Evolutionary conservation across 148 eudicot species (phyloP).

Genomic region (Rhododendron vialii): DNA sequence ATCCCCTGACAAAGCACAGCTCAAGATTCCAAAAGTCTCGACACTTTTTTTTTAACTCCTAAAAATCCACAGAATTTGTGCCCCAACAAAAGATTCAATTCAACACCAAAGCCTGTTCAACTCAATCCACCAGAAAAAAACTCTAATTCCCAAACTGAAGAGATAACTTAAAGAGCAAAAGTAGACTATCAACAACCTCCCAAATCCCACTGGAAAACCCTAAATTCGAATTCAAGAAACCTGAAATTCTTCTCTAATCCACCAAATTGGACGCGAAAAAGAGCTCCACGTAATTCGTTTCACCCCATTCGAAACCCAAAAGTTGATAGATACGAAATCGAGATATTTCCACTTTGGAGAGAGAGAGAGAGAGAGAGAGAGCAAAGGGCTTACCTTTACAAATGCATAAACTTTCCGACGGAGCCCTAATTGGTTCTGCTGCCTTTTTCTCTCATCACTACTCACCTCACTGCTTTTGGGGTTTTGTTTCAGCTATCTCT

Average conservation of each 20-base stretch:
- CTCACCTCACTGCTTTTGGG: conserved; percentile 13
- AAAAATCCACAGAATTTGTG: conserved; percentile 2
- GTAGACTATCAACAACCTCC: neutral
- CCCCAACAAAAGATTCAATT: conserved; percentile 4
- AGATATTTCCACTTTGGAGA: neutral
- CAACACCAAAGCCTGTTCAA: neutral
- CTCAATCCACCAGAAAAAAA: conserved; percentile 7
- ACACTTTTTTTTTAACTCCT: neutral
- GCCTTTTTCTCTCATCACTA: conserved; percentile 13
- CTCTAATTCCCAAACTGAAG: neutral
- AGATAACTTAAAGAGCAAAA: neutral
- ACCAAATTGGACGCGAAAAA: conserved; percentile 2
- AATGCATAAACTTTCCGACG: conserved; percentile 27
- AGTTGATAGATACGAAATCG: neutral
- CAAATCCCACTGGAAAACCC: neutral
- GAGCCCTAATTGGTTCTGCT: conserved; percentile 22
- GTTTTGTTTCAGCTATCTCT: neutral
- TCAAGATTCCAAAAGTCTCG: conserved; percentile 9
- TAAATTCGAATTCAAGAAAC: neutral
- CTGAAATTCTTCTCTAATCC: neutral
- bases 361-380: neutral
- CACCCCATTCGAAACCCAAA: neutral
- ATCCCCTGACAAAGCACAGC: conserved; percentile 10
- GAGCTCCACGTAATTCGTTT: neutral
- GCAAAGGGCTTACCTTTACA: conserved; percentile 27